phyloP scores from a whole-genome alignment of 106 monocot genomes.

The Iris macrosiphon region DNA sequence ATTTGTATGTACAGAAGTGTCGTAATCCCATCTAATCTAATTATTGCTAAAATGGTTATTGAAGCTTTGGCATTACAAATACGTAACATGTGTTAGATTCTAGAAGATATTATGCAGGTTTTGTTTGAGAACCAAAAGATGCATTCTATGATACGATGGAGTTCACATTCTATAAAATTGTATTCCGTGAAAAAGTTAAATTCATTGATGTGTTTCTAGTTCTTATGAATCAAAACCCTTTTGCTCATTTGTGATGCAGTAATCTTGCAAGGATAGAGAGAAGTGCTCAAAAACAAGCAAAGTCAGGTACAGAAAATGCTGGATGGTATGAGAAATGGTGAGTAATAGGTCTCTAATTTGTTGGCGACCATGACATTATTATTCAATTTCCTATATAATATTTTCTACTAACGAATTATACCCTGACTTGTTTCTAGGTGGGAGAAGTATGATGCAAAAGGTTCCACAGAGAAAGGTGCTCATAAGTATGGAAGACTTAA shows the following conservation, averaged over 20 bases:
- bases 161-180: too few relatives aligned
- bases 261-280: constrained; percentile 98
- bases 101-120: too few relatives aligned
- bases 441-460: constrained; percentile 96
- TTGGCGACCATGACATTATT: neutral
- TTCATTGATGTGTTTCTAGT: too few relatives aligned
- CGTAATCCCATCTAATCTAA: too few relatives aligned
- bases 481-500: constrained; percentile 85
- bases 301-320: constrained; percentile 68
- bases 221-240: neutral
- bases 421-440: constrained; percentile 37
- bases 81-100: too few relatives aligned
- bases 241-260: constrained; percentile 28
- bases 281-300: constrained; percentile 91
- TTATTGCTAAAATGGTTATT: too few relatives aligned
- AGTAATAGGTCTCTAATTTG: constrained; percentile 2
- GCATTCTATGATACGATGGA: too few relatives aligned
- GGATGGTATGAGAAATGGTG: constrained; percentile 98
- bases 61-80: too few relatives aligned
- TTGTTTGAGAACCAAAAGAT: too few relatives aligned
- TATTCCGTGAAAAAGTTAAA: too few relatives aligned
- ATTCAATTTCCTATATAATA: neutral
- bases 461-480: constrained; percentile 84
- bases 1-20: too few relatives aligned
- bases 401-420: neutral